Base-by-base conservation (phyloP, 176 grass and related monocot species). In the Phyllostachys edulis region DNA sequence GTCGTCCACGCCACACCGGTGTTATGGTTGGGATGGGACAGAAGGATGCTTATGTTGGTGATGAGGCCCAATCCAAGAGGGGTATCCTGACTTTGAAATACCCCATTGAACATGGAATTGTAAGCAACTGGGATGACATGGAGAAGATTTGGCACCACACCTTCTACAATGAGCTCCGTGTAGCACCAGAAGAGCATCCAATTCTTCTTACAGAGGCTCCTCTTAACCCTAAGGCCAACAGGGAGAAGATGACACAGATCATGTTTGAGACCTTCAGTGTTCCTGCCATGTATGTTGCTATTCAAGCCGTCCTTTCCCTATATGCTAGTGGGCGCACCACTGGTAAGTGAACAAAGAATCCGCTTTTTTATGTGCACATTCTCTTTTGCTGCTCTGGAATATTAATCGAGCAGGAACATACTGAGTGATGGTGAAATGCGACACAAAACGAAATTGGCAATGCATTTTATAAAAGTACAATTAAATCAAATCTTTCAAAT, bases 171-270 rank as follows among this genome's bases (percentile, higher is more conserved):
- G 93, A 95, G 71, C 89, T 95, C n/a, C 90, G 93, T 87, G 93
- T 95, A 83, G 90, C 93, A 60, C 90, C 93, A 23, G 93, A 95
- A 90, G 93, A 95, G 74, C 93, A 95, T 69, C 93, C 90, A 49
- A 69, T 95, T 85, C 83, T 95, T 79, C 90, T 95, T 36, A 95
- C 93, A 11, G 93, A 95, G 85, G 93, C 90, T 36, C 93, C 91
- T 67, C 84, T 93, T 49, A 93, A 93, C 75, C 89, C 91, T 50
- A 97, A 93, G 85, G 89, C 91, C 41, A 93, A 97, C 63, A 97
- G 94, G 90, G 94, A 97, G 82, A 97, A 97, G 82, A 97, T 97
- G 94, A 97, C 91, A 80, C 94, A 97, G 76, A 95, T 95, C 74
- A 97, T 97, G 91, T 97, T 97, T 74, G 94, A 97, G 71, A 93